Percentiles rank a stretch among this genome's conserved stretches.
Evolutionary conservation across 2,329 filamentous ascomycete genomes (phyloP).

Genomic region (Pseudocercospora musae): DNA sequence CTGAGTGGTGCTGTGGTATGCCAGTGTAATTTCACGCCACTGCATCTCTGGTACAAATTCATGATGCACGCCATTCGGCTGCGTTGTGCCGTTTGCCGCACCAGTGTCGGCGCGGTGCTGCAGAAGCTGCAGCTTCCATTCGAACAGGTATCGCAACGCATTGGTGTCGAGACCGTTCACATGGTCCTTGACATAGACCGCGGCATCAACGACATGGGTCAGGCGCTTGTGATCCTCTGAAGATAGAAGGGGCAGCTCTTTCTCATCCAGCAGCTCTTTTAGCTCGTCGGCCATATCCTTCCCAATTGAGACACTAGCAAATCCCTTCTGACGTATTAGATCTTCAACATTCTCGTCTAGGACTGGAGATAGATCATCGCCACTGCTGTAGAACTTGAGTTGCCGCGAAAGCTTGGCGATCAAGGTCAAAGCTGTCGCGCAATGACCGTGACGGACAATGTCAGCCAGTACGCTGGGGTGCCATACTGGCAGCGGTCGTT

Average conservation of each 20-base stretch:
- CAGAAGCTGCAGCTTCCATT: conserved; percentile 30
- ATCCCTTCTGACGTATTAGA: conserved; percentile 7
- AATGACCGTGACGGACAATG: conserved; percentile 79
- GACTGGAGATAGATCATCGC: conserved; percentile 75
- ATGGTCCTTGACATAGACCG: conserved; percentile 29
- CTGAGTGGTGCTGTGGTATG: conserved; percentile 66
- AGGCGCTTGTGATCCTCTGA: conserved; percentile 27
- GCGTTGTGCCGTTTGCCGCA: conserved; percentile 26
- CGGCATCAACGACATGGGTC: conserved; percentile 25
- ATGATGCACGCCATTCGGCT: conserved; percentile 14
- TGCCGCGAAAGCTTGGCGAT: conserved; percentile 69
- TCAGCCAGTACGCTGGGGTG: conserved; percentile 89
- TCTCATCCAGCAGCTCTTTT: conserved; percentile 39
- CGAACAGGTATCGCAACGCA: conserved; percentile 33
- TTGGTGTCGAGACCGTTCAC: conserved; percentile 27
- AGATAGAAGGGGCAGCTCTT: conserved; percentile 46
- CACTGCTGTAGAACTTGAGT: conserved; percentile 78
- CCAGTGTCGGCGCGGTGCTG: conserved; percentile 2
- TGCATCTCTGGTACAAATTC: conserved; percentile 46
- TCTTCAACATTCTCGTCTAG: conserved; percentile 44
- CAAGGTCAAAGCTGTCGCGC: conserved; percentile 66
- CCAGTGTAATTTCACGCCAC: conserved; percentile 78
- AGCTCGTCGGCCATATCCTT: conserved; percentile 26
- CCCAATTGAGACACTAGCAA: too few relatives aligned
- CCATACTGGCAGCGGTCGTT: conserved; percentile 83